Evolutionary conservation across 441 rosid genomes (phyloP).

Genomic region (Rhodomyrtus psidioides): DNA sequence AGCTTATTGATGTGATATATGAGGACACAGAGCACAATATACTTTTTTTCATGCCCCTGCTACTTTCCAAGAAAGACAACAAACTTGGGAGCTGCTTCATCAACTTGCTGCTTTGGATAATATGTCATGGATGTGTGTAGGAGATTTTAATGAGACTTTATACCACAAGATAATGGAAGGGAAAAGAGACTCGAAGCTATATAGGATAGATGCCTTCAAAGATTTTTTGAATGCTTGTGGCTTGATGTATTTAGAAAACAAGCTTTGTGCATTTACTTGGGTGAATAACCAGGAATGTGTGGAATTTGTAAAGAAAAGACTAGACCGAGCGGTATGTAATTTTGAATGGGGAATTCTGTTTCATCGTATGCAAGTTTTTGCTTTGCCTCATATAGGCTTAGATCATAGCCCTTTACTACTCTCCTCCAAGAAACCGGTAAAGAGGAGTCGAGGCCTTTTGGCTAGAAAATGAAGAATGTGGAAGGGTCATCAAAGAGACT

Average conservation of each 20-base stretch:
- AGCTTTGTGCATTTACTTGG: neutral
- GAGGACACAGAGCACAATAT: too few species aligned
- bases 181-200: neutral
- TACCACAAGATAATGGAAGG: neutral
- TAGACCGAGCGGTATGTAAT: neutral
- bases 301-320: neutral
- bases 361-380: accelerated
- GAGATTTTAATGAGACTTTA: neutral
- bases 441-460: too few species aligned
- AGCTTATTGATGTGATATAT: too few species aligned
- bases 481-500: too few species aligned
- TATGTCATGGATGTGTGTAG: neutral
- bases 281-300: neutral
- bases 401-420: neutral
- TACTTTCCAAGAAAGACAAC: too few species aligned
- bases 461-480: too few species aligned
- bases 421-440: too few species aligned
- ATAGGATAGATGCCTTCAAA: accelerated
- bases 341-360: neutral
- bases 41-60: too few species aligned
- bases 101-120: neutral
- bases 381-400: neutral
- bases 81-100: too few species aligned
- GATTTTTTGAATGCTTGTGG: neutral
- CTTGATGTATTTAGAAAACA: neutral